Evolutionary conservation across 1,284 basidiomycete genomes (phyloP).

Genomic region (Papiliotrema nemorosa): DNA sequence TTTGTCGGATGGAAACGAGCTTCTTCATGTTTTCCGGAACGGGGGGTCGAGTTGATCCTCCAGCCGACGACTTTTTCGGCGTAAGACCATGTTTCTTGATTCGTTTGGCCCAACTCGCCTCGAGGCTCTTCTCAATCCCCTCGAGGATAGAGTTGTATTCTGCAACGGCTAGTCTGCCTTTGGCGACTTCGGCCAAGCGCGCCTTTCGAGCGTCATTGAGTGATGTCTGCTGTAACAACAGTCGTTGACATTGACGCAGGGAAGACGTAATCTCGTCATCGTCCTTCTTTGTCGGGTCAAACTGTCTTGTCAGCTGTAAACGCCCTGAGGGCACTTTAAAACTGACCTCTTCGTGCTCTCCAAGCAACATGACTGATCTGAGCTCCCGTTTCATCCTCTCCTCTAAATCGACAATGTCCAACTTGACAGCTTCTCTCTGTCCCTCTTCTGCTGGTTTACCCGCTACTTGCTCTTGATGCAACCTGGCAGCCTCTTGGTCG

Average conservation of each 20-base stretch:
- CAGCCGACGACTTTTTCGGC: constrained; percentile 67
- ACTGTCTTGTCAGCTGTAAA: constrained; percentile 51
- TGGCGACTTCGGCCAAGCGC: constrained; percentile 71
- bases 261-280: constrained; percentile 92
- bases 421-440: constrained; percentile 20
- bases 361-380: constrained; percentile 53
- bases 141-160: constrained; percentile 79
- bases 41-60: constrained; percentile 52
- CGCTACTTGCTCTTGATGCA: constrained; percentile 41
- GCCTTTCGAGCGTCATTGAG: constrained; percentile 78
- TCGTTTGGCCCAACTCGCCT: constrained; percentile 51
- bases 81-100: constrained; percentile 57
- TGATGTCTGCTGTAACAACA: constrained; percentile 69
- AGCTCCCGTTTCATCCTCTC: constrained; percentile 56
- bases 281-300: constrained; percentile 69
- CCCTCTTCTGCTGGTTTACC: constrained; percentile 16
- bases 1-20: constrained; percentile 64
- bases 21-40: constrained; percentile 68
- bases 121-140: constrained; percentile 75
- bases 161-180: constrained; percentile 81
- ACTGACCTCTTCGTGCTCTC: constrained; percentile 53
- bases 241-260: constrained; percentile 80
- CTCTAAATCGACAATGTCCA: constrained; percentile 55
- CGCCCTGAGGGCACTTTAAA: background rate
- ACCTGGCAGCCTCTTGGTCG: constrained; percentile 52